Evolutionary conservation across 1,284 basidiomycete species (phyloP).

Genomic region (Trametes polyzona): DNA sequence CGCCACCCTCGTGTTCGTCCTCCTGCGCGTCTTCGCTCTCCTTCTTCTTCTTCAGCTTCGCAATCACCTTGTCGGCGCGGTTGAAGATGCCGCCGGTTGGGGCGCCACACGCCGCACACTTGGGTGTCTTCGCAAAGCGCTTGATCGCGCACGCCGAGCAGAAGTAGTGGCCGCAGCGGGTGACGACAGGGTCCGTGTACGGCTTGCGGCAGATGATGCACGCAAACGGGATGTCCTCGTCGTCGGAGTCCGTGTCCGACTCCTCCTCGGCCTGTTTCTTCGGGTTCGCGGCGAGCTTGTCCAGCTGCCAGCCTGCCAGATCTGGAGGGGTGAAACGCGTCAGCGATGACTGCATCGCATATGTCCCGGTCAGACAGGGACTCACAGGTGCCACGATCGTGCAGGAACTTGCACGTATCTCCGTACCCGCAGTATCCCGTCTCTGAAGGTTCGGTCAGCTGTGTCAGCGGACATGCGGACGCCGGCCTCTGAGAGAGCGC

Average conservation of each 20-base stretch:
- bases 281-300: constrained; percentile 78
- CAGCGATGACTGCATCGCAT: neutral
- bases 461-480: too few relatives aligned
- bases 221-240: constrained; percentile 95
- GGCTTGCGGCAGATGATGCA: constrained; percentile 95
- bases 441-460: constrained; percentile 55
- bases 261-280: constrained; percentile 58
- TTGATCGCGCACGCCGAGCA: constrained; percentile 94
- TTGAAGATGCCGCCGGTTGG: constrained; percentile 96
- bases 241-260: constrained; percentile 62
- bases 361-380: constrained; percentile 26
- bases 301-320: constrained; percentile 97
- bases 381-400: constrained; percentile 86
- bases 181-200: constrained; percentile 94
- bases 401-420: constrained; percentile 96
- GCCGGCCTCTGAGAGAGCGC: neutral
- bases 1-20: constrained; percentile 41
- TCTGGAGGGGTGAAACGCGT: constrained; percentile 55
- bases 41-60: constrained; percentile 72
- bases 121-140: constrained; percentile 91
- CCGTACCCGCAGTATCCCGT: constrained; percentile 99
- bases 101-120: constrained; percentile 93
- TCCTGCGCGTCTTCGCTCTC: constrained; percentile 51
- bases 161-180: constrained; percentile 97
- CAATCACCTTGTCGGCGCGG: constrained; percentile 81